Base-by-base conservation (phyloP, 108 stramenopile genomes). In the Conticribra guillardii region DNA sequence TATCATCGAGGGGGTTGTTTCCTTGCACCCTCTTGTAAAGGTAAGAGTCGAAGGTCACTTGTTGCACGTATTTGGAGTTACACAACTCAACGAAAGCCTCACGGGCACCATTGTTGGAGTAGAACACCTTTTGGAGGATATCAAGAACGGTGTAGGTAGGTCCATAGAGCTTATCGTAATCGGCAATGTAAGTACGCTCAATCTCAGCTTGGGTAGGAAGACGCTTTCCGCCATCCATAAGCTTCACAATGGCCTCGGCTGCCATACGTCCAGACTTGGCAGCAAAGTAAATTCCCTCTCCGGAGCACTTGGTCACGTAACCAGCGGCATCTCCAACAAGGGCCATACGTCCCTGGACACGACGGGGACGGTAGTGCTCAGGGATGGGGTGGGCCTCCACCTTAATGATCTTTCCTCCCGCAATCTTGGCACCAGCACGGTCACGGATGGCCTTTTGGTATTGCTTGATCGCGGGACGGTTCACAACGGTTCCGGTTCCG, bases 371-470 rank as follows among this genome's bases (percentile, higher is more conserved):
- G 90, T 95, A 94, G 90, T 98, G 95, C 85, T 98, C 97, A 26
- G 97, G 97, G 81, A 98, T 98, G 60, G 97, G 97, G 88, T 98
- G 97, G 24, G 97, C 97, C 79, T 98, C 97, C 46, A 98, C 96
- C 94, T 97, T 98, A 85, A 98, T 98, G 82, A 98, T 97, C 89
- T 96, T 98, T 64, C 90, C 94, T 74, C 96, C 96, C 45, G 90
- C 95, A 74, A 98, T 98, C 95, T 98, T 98, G 73, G 84, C 94
- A 37, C 96, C 97, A 22, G 96, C 96, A 45, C 97, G 95, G 78
- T 97, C 96, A 64, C 97, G 96, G 84, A 98, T 98, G 71, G 97
- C 97, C 84, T 98, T 96, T 79, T 98, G 95, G 87, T 98, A 98
- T 82, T 96, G 91, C 92, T 97, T 98, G 84, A 98, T 98, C 73